These are phyloP conservation scores for Flaveria robusta DNA, from an alignment of 129 eudicot species.

Conservation along the genomic window DNA sequence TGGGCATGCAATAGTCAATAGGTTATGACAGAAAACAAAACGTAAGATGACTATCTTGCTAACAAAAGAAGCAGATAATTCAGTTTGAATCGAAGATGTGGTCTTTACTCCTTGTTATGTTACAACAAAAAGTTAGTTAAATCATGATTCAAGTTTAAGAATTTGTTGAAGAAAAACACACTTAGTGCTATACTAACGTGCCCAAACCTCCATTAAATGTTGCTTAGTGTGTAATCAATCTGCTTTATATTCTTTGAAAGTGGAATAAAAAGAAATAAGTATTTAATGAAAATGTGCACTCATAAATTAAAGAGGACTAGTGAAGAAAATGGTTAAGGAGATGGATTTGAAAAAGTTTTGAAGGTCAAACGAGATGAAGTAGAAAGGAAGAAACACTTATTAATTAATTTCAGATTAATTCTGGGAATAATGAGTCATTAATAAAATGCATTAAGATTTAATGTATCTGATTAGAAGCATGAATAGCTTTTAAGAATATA, in stretches of 20 bases:
- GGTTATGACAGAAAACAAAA: too few relatives aligned
- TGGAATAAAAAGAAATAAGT: not conserved
- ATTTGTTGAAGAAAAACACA: too few relatives aligned
- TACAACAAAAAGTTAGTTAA: too few relatives aligned
- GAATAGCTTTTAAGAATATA: not conserved
- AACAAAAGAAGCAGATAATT: too few relatives aligned
- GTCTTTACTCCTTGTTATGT: too few relatives aligned
- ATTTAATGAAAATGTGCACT: not conserved
- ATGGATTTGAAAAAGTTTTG: not conserved
- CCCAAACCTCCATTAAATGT: slow-evolving; percentile 27
- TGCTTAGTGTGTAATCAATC: slow-evolving; percentile 25
- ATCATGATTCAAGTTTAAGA: too few relatives aligned
- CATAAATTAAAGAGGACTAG: not conserved
- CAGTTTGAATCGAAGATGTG: too few relatives aligned
- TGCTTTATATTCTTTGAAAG: not conserved
- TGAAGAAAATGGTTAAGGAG: not conserved
- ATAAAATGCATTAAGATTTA: slow-evolving; percentile 11
- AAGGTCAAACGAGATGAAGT: slow-evolving; percentile 19
- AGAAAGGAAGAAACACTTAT: not conserved
- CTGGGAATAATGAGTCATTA: not conserved
- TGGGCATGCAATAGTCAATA: too few relatives aligned
- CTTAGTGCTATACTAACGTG: not conserved
- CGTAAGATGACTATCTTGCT: too few relatives aligned
- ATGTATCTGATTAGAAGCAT: slow-evolving; percentile 14
- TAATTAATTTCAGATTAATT: slow-evolving; percentile 3